A percentile compares a stretch with the other conserved stretches of the same genome.
Conservation (phyloP, 768 basidiomycete genomes). For the Kwoniella sp. region DNA sequence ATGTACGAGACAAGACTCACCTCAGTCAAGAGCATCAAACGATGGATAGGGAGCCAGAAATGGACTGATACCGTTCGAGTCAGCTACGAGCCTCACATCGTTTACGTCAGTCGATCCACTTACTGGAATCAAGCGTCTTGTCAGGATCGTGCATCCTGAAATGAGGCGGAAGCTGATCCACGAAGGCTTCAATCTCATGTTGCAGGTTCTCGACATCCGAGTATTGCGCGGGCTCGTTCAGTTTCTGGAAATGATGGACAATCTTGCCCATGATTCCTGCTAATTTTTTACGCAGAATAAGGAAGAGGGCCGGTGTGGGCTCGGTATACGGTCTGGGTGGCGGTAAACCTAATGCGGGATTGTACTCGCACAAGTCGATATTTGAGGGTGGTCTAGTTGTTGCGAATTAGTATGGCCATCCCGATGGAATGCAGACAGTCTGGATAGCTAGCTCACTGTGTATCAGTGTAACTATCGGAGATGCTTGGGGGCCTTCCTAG, state of each 20-base stretch:
- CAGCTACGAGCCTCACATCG: not conserved
- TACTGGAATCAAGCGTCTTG: slow-evolving; percentile 60
- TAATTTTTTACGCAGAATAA: slow-evolving; percentile 80
- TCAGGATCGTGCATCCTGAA: slow-evolving; percentile 53
- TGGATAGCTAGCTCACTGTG: slow-evolving; percentile 40
- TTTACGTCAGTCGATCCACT: slow-evolving; percentile 52
- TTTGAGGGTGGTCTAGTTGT: slow-evolving; percentile 58
- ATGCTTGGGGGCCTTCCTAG: slow-evolving; percentile 80
- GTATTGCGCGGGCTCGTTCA: slow-evolving; percentile 77
- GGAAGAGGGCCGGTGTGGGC: slow-evolving; percentile 83
- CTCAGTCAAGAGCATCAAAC: slow-evolving; percentile 52
- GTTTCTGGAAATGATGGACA: slow-evolving; percentile 92
- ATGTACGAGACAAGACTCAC: slow-evolving; percentile 15
- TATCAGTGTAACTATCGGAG: slow-evolving; percentile 86
- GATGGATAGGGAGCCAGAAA: slow-evolving; percentile 48
- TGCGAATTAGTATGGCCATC: not conserved
- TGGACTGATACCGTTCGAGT: slow-evolving; percentile 19
- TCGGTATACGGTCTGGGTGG: slow-evolving; percentile 57
- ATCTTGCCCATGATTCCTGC: slow-evolving; percentile 83
- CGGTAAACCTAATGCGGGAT: slow-evolving; percentile 28
- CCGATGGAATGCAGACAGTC: too few species aligned
- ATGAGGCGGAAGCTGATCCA: slow-evolving; percentile 69
- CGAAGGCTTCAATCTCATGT: slow-evolving; percentile 78
- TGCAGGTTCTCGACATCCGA: slow-evolving; percentile 79
- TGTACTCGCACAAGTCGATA: slow-evolving; percentile 59